These are phyloP conservation scores for Crithidia mellificae DNA, from an alignment of 208 protist genomes.

Conservation along the genomic window DNA sequence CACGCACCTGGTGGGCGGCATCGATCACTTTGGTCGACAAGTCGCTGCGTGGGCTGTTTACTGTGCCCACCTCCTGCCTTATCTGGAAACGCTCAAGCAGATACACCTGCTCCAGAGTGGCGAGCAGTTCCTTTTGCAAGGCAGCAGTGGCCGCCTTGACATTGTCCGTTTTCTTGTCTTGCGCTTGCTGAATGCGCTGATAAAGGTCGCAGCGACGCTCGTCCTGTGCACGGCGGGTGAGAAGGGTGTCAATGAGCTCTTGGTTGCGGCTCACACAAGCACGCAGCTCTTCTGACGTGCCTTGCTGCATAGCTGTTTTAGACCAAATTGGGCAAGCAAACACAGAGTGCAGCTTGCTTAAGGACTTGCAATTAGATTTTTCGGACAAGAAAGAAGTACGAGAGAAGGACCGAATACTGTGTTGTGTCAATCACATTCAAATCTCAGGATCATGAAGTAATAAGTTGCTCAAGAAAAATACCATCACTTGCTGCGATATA, in stretches of 20 bases:
- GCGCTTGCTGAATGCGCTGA: not conserved
- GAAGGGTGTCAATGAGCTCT: not conserved
- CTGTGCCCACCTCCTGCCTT: not conserved
- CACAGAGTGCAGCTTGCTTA: too few species aligned
- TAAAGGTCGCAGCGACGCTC: slow-evolving; percentile 15
- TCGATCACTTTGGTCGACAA: not conserved
- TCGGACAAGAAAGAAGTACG: too few species aligned
- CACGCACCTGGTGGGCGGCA: slow-evolving; percentile 1
- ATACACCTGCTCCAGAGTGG: slow-evolving; percentile 1
- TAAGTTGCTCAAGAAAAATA: too few species aligned
- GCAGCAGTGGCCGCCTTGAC: not conserved
- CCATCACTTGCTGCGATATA: too few species aligned
- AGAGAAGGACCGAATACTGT: too few species aligned
- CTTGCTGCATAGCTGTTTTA: too few species aligned
- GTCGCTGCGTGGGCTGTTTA: not conserved
- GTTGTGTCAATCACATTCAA: too few species aligned
- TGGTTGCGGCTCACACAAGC: slow-evolving; percentile 4
- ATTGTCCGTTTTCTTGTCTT: not conserved
- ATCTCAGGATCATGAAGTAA: too few species aligned
- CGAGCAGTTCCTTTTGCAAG: not conserved
- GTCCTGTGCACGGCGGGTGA: slow-evolving; percentile 8
- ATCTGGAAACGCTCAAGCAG: too few species aligned
- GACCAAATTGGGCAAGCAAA: too few species aligned
- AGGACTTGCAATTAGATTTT: too few species aligned
- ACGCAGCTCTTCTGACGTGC: not conserved